These are phyloP conservation scores for Aegilops longissima DNA, from an alignment of 176 grass and related monocot genomes.

Conservation along the genomic window DNA sequence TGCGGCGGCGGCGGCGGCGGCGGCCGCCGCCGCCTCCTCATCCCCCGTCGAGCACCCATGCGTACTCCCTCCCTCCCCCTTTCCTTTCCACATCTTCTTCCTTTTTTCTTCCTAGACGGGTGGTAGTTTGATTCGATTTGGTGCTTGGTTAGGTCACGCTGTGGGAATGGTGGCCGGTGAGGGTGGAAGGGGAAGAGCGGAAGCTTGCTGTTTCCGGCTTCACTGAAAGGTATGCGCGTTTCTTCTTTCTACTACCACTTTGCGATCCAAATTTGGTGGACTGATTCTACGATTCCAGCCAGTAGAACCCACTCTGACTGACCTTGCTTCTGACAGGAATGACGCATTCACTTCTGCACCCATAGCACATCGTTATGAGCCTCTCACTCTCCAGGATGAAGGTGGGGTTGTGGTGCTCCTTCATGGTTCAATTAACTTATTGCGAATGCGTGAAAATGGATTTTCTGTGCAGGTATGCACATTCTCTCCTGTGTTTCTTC, in stretches of 20 bases:
- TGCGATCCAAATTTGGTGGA: background rate
- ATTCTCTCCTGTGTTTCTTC: background rate
- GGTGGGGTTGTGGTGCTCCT: slow-evolving; percentile 16
- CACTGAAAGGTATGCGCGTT: slow-evolving; percentile 15
- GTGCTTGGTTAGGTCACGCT: slow-evolving; percentile 14
- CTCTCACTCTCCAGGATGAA: slow-evolving; percentile 7
- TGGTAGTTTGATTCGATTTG: background rate
- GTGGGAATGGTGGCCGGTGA: slow-evolving; percentile 31
- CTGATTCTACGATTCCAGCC: background rate
- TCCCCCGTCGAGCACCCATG: background rate
- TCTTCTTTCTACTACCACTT: background rate
- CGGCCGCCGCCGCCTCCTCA: background rate
- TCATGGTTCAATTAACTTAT: background rate
- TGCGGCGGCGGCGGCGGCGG: background rate
- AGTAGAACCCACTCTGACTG: too few species aligned
- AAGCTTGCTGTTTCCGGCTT: slow-evolving; percentile 26
- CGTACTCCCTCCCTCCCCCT: background rate
- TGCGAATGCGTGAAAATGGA: background rate
- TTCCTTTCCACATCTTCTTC: background rate
- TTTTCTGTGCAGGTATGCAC: slow-evolving; percentile 13
- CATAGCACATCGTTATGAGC: background rate
- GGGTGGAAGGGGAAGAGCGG: slow-evolving; percentile 15
- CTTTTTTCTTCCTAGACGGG: background rate
- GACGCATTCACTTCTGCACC: background rate
- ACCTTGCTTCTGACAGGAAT: slow-evolving; percentile 28